Base-by-base conservation (phyloP, 305 asterid species). In the Fraxinus greggii region DNA sequence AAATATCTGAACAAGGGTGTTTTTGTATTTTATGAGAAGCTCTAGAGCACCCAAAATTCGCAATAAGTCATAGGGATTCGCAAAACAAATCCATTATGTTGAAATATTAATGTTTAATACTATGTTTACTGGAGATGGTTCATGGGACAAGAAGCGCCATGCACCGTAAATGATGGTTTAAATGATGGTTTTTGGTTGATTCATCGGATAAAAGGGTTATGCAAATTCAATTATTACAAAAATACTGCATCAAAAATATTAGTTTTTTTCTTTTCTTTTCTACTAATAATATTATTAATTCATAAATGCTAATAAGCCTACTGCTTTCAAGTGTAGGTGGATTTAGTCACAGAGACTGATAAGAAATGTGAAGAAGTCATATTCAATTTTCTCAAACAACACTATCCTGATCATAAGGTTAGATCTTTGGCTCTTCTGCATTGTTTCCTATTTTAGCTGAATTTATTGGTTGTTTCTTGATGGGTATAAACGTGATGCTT, bases 311-410 rank as follows among this genome's bases (percentile, higher is more conserved):
- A 28, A 19, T 59, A 38, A 15, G 28, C 9, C 19, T 42, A 21
- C 69, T 73, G 59, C 24, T 78, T 73, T 56, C 42, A 77, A 5
- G 72, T 77, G 84, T 82, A 95, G 99, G 99, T 94, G 87, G 99
- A 95, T 90, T 88, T 95, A 91, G 99, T 95, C 70, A 95, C 99
- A 0, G 99, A 93, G 88, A 95, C 99, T 23, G 98, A 95, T 86
- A 95, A 95, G 91, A 91, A 88, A 42, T 94, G 98, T 72, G 99
- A 95, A 84, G 95, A 94, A 65, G 88, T 92, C 81, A 92, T 95
- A 84, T 94, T 95, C 86, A 82, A 88, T 78, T 80, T 85, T 78
- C 94, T 95, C 75, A 94, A 91, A 84, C 84, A 79, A 80, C 88
- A 83, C n/a, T 94, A 85, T 86, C 97, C 99, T 12, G 87, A 86